Conservation (phyloP, 1,284 basidiomycete genomes). For the Cutaneotrichosporon daszewskae region DNA sequence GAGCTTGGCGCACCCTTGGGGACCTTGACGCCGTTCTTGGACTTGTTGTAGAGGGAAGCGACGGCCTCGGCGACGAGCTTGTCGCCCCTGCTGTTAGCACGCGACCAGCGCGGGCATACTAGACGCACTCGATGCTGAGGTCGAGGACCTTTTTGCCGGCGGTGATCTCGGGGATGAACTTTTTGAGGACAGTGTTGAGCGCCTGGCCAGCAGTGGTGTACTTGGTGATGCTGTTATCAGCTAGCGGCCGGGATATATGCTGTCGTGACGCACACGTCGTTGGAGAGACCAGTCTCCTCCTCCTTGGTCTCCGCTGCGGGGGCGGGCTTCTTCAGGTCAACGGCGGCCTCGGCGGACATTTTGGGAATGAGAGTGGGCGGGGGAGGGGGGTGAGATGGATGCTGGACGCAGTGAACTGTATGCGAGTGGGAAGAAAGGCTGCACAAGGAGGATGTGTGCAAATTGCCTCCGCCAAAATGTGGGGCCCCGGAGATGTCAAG, state of each 20-base stretch:
- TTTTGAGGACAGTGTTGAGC: slow-evolving; percentile 76
- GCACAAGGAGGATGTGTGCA: neutral
- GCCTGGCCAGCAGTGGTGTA: slow-evolving; percentile 84
- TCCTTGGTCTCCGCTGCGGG: slow-evolving; percentile 31
- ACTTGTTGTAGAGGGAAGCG: slow-evolving; percentile 81
- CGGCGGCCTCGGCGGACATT: slow-evolving; percentile 24
- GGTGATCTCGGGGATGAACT: slow-evolving; percentile 66
- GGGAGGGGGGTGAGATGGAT: neutral
- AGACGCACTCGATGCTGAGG: slow-evolving; percentile 65
- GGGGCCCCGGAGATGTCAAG: slow-evolving; percentile 3
- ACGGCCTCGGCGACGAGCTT: slow-evolving; percentile 82
- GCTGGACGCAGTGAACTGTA: neutral
- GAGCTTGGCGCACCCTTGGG: slow-evolving; percentile 62
- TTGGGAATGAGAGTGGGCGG: neutral
- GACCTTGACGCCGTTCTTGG: slow-evolving; percentile 77
- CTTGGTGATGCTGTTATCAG: slow-evolving; percentile 45
- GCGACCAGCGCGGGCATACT: neutral
- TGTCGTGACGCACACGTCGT: slow-evolving; percentile 46
- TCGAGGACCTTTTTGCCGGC: slow-evolving; percentile 81
- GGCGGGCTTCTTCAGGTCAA: slow-evolving; percentile 42
- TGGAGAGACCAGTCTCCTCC: slow-evolving; percentile 44
- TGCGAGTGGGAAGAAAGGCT: neutral
- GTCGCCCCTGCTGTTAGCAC: slow-evolving; percentile 58
- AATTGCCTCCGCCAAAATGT: slow-evolving; percentile 4
- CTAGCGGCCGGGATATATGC: neutral